Base-by-base conservation (phyloP, 2,329 filamentous ascomycete species). In the Arthroderma uncinatum region DNA sequence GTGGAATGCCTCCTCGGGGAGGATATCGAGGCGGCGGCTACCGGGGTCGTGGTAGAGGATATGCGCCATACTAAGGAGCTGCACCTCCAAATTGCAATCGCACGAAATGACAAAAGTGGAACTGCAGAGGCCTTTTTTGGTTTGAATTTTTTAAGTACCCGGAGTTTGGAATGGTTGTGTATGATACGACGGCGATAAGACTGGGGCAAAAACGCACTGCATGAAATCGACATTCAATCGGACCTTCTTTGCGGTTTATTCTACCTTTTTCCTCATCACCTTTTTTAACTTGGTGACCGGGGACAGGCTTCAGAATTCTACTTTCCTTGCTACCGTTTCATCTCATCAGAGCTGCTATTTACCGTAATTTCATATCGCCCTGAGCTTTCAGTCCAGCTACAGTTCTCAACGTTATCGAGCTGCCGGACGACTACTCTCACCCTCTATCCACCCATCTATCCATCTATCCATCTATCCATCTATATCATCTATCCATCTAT, bases 51-150 rank as follows among this genome's bases (percentile, higher is more conserved):
- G 63, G 73, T 59, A 68, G 73, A 65, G 75, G 75, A 54, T 77
- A 70, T 65, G 68, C 74, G 36, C 74, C 75, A 34, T 77, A 77
- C 62, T 77, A 44, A 30, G 19, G 34, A 36, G 34, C 28, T 30
- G 12, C 2, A 42, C 12, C 16, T 6, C 39, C 9, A n/a, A 12
- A 10, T 14, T 12, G 34, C 30, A 33, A 33, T 33, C 14, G 36
- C 39, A 19, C 39, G 12, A 6, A 42, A 14, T 25, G 40, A 44
- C 40, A 16, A 33, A 30, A n/a, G 25, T 50, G 28, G 44, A 25
- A 50, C 16, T 30, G 33, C 23, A 53, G 33, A 23, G 14, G 50
- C 50, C 33, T 21, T 25, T 33, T 37, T 39, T 50, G 44, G 44
- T 33, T 50, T 50, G 44, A 10, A 50, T 50, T n/a, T 19, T 28